Evolutionary conservation across 1,139 yeast species (phyloP).

Genomic region (Candida buenavistaensis): DNA sequence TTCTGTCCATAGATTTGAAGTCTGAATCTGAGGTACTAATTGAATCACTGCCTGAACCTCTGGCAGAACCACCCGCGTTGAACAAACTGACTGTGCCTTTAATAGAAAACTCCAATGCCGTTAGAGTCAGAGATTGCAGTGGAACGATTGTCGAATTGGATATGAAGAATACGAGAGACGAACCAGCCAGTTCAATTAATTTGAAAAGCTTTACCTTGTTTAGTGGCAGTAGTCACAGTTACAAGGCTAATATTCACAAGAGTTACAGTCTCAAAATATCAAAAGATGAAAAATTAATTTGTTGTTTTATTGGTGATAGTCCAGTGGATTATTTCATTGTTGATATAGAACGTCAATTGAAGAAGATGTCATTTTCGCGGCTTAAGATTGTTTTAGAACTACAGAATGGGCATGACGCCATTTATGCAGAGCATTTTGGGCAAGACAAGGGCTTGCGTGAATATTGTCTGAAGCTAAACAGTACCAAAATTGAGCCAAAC

Average conservation of each 20-base stretch:
- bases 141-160: constrained; percentile 5
- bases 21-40: too few relatives aligned
- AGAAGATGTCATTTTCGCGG: constrained; percentile 11
- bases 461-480: constrained; percentile 12
- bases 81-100: too few relatives aligned
- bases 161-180: background rate
- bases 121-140: constrained; percentile 9
- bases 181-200: constrained; percentile 4
- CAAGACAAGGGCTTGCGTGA: constrained; percentile 12
- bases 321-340: constrained; percentile 11
- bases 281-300: constrained; percentile 11
- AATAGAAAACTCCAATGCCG: too few relatives aligned
- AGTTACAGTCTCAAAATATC: too few relatives aligned
- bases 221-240: constrained; percentile 2
- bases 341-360: constrained; percentile 12
- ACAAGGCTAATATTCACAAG: constrained; percentile 4
- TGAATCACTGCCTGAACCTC: too few relatives aligned
- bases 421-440: constrained; percentile 13
- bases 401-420: constrained; percentile 6
- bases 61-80: too few relatives aligned
- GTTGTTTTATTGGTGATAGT: constrained; percentile 7
- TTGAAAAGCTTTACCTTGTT: constrained; percentile 7
- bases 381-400: constrained; percentile 12
- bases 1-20: too few relatives aligned
- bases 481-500: constrained; percentile 10